phyloP scores from a whole-genome alignment of 2,329 filamentous ascomycete species.

The Bipolaris zeicola region DNA sequence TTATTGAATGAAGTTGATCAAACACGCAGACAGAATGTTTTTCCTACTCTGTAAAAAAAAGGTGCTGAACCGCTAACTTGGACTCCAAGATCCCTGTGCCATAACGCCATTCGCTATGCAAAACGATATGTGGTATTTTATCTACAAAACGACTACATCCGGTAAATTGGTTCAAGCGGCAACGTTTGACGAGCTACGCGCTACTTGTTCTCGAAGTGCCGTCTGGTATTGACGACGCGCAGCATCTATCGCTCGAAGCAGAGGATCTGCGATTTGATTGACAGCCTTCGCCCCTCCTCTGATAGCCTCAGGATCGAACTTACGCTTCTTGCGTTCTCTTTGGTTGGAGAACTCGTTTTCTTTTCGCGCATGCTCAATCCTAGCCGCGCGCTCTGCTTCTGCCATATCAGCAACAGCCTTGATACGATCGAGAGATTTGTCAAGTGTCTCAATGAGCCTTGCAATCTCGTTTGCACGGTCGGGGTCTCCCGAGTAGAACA shows the following conservation, averaged over 20 bases:
- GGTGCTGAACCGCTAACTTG: neutral
- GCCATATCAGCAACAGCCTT: slow-evolving; percentile 79
- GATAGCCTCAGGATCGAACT: slow-evolving; percentile 70
- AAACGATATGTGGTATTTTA: slow-evolving; percentile 6
- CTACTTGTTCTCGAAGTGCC: slow-evolving; percentile 66
- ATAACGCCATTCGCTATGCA: slow-evolving; percentile 44
- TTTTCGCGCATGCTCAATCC: slow-evolving; percentile 69
- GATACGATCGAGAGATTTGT: slow-evolving; percentile 77
- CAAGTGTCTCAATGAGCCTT: slow-evolving; percentile 81
- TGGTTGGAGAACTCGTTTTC: slow-evolving; percentile 74
- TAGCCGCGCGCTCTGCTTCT: slow-evolving; percentile 71
- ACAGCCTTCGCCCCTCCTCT: slow-evolving; percentile 79
- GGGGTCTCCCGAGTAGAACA: slow-evolving; percentile 86
- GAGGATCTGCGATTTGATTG: slow-evolving; percentile 75
- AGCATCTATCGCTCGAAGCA: slow-evolving; percentile 70
- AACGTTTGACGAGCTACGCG: slow-evolving; percentile 13
- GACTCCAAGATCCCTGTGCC: neutral
- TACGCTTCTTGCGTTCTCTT: slow-evolving; percentile 74
- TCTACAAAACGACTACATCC: neutral
- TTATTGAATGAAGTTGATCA: neutral
- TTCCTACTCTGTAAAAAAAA: neutral
- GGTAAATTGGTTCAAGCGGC: neutral
- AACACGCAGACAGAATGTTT: neutral
- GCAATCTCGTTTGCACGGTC: slow-evolving; percentile 80
- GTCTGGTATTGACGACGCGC: slow-evolving; percentile 74